These are phyloP conservation scores for Brettanomyces sp. DNA, from an alignment of 805 yeast genomes.

Conservation along the genomic window DNA sequence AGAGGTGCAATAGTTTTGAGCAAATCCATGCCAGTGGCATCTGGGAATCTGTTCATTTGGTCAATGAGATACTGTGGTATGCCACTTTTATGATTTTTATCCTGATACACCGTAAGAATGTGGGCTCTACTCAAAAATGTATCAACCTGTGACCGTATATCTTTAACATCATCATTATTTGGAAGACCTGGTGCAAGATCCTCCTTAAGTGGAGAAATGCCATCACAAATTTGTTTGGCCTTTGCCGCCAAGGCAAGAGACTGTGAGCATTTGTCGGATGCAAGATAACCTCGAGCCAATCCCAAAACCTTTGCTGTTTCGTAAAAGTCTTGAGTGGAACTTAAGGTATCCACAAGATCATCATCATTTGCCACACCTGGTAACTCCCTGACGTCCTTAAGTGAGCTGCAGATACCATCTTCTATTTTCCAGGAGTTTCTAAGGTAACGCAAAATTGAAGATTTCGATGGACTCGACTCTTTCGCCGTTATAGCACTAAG, in stretches of 20 bases:
- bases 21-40: constrained; percentile 19
- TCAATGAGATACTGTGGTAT: constrained; percentile 17
- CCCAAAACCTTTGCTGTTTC: constrained; percentile 31
- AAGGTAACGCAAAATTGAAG: constrained; percentile 20
- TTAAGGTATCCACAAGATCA: constrained; percentile 46
- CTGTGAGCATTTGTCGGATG: constrained; percentile 32
- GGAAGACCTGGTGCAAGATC: constrained; percentile 30
- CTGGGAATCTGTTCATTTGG: constrained; percentile 20
- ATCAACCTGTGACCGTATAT: constrained; percentile 15
- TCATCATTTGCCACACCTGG: constrained; percentile 93
- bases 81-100: constrained; percentile 5
- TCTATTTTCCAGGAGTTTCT: constrained; percentile 41
- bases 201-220: constrained; percentile 2
- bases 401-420: constrained; percentile 41
- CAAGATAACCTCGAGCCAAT: constrained; percentile 37
- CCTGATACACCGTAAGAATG: constrained; percentile 39
- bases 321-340: constrained; percentile 39
- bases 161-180: constrained; percentile 23
- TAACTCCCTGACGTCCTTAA: constrained; percentile 57
- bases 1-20: constrained; percentile 24
- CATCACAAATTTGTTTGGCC: constrained; percentile 14
- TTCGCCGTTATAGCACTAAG: constrained; percentile 19
- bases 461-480: constrained; percentile 9
- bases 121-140: constrained; percentile 25
- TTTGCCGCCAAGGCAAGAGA: constrained; percentile 36